Base-by-base conservation (phyloP, 495 filamentous ascomycete genomes). In the Hypoxylon cercidicola region DNA sequence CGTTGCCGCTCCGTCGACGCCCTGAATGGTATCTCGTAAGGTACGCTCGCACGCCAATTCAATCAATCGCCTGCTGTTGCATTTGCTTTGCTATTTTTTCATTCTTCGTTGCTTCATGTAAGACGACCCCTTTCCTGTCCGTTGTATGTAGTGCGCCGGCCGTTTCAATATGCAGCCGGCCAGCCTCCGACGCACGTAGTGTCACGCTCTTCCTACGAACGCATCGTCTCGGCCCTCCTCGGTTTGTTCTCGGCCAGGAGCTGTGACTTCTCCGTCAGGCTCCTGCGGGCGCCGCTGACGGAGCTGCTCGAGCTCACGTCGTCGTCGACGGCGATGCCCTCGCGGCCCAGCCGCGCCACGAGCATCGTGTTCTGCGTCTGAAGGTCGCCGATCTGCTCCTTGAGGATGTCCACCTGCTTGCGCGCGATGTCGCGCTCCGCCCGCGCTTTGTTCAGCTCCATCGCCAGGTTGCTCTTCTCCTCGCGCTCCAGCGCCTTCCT, bases 281-380 rank as follows among this genome's bases (percentile, higher is more conserved):
- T 45, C 41, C 64, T 51, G 16, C 35, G 62, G 8, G 62, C 23
- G 4, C 40, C 62, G 11, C 10, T 32, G 21, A 5, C 23, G 7
- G 35, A 39, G 0, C 35, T 12, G 11, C 13, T 19, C 39, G 19
- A 15, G 11, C 28, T 19, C 47, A 16, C 25, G 18, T 28, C 28
- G 7, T 56, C 54, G 9, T 65, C 55, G 2, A 54, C 20, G 10
- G 4, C 16, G 20, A 68, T 55, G 5, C 78, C 81, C 51, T 75
- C 68, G 66, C 72, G 75, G 23, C 86, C 86, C 28, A 88, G 45
- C 62, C 71, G 69, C 12, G 79, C 81, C 0, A 84, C 86, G 4
- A 89, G 62, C 70, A 68, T 76, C 11, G 82, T 85, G 55, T 92
- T 91, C 82, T 90, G 87, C 32, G 72, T 75, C 76, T 93, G 89